Evolutionary conservation across 139 green algal genomes (phyloP).

Genomic region (Chlamydomonas sp.): DNA sequence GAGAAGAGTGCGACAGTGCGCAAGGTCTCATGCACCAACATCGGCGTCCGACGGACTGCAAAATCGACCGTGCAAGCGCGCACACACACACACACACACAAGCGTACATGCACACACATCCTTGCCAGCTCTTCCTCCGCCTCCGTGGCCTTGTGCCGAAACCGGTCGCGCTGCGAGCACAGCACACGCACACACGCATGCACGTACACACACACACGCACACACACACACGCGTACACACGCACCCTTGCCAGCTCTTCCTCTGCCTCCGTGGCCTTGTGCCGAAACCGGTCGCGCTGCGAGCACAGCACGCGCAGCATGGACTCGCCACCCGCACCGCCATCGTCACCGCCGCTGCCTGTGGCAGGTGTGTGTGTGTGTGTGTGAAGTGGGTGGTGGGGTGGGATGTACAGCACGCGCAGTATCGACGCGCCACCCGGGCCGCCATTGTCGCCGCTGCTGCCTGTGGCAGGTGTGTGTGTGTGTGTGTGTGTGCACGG

Average conservation of each 20-base stretch:
- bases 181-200: conserved; percentile 75
- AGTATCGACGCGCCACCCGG: no score
- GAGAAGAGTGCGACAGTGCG: no score
- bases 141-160: conserved; percentile 53
- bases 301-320: conserved; percentile 74
- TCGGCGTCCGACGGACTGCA: no score
- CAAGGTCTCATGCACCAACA: no score
- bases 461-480: background rate
- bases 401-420: background rate
- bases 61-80: no score
- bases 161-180: conserved; percentile 73
- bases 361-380: background rate
- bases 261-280: conserved; percentile 65
- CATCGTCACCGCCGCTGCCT: background rate
- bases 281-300: conserved; percentile 74
- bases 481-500: background rate
- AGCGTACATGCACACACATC: no score
- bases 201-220: no score
- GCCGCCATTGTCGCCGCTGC: background rate
- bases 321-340: conserved; percentile 24
- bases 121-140: conserved; percentile 59
- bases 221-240: no score
- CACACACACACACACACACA: no score
- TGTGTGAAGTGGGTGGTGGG: background rate
- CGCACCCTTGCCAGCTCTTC: conserved; percentile 40